Percentiles rank a stretch among this genome's conserved stretches.
These are phyloP conservation scores for Hebeloma cylindrosporum DNA, from an alignment of 768 basidiomycete genomes.

Conservation along the genomic window DNA sequence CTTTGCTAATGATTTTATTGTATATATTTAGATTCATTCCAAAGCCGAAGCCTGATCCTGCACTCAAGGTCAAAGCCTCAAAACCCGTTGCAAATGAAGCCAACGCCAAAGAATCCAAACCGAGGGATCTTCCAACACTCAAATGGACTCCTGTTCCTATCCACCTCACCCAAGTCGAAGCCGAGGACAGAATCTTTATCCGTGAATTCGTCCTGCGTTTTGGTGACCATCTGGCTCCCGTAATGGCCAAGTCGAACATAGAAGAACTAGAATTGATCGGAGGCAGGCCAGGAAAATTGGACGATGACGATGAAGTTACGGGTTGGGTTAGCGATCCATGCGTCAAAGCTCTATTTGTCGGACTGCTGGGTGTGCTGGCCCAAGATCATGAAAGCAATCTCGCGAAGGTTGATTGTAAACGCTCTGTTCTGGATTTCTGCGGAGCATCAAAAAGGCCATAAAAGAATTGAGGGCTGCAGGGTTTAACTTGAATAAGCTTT, in stretches of 20 bases:
- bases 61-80: conserved; percentile 17
- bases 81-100: conserved; percentile 14
- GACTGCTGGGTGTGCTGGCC: conserved; percentile 56
- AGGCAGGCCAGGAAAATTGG: conserved; percentile 30
- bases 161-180: conserved; percentile 43
- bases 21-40: conserved; percentile 9
- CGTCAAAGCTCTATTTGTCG: conserved; percentile 60
- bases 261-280: conserved; percentile 65
- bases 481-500: conserved; percentile 61
- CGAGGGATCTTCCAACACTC: conserved; percentile 40
- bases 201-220: conserved; percentile 77
- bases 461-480: conserved; percentile 55
- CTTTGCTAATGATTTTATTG: neutral
- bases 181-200: conserved; percentile 64
- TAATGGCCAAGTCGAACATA: conserved; percentile 44
- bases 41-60: too few species aligned
- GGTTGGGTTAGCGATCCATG: conserved; percentile 70
- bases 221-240: conserved; percentile 45
- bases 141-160: conserved; percentile 55
- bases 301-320: conserved; percentile 41
- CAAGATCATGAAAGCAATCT: conserved; percentile 41
- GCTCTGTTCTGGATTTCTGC: conserved; percentile 2
- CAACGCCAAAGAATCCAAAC: conserved; percentile 11
- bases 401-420: conserved; percentile 29
- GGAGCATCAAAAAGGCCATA: conserved; percentile 46